Evolutionary conservation across 768 basidiomycete genomes (phyloP).

Genomic region (Podaxis rugospora): DNA sequence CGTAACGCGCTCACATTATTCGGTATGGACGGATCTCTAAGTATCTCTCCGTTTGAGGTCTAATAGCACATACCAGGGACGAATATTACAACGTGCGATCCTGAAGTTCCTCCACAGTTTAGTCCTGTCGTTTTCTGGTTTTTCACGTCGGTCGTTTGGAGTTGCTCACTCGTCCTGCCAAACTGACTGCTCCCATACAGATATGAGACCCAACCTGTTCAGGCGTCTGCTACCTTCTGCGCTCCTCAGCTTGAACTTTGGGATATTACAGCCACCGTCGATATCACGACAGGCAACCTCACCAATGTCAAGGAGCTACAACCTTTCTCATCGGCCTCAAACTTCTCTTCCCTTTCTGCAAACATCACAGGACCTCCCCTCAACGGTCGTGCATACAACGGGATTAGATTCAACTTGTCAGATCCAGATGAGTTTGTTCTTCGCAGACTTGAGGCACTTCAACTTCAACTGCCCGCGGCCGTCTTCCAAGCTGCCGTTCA

Average conservation of each 20-base stretch:
- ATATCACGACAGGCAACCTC: conserved; percentile 39
- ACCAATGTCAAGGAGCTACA: conserved; percentile 36
- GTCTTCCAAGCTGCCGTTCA: conserved; percentile 42
- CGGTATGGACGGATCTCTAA: conserved; percentile 22
- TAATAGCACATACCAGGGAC: conserved; percentile 19
- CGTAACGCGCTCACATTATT: conserved; percentile 37
- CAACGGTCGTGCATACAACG: conserved; percentile 48
- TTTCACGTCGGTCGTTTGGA: conserved; percentile 31
- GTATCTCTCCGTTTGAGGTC: not conserved
- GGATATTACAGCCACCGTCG: conserved; percentile 40
- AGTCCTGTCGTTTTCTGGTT: conserved; percentile 56
- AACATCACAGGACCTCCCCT: conserved; percentile 44
- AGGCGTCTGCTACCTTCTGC: conserved; percentile 45
- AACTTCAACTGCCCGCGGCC: conserved; percentile 46
- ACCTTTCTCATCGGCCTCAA: conserved; percentile 33
- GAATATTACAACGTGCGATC: conserved; percentile 24
- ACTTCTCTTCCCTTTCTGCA: conserved; percentile 34
- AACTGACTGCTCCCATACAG: conserved; percentile 12
- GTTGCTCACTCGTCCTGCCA: not conserved
- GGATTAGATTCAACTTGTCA: conserved; percentile 42
- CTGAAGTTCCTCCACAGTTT: conserved; percentile 28
- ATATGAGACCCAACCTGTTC: conserved; percentile 28
- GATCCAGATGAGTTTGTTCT: conserved; percentile 36
- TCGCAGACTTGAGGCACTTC: conserved; percentile 37
- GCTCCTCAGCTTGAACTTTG: conserved; percentile 37